Percentiles rank a stretch among this genome's conserved stretches.
These are phyloP conservation scores for Metschnikowia gruessii DNA, from an alignment of 805 yeast species.

Conservation along the genomic window DNA sequence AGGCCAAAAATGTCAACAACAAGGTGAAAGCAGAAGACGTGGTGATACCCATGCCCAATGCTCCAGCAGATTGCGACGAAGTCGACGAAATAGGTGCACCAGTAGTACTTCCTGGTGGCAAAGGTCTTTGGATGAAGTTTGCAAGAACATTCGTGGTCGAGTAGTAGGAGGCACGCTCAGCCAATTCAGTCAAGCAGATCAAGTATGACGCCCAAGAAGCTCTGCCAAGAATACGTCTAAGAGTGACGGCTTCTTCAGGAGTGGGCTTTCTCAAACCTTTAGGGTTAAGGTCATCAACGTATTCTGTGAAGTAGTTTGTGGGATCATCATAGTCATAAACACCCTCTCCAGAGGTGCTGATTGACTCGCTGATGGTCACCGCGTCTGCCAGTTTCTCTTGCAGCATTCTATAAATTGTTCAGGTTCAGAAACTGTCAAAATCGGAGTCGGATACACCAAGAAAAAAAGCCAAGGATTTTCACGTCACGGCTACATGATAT, in stretches of 20 bases:
- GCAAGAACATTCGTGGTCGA: conserved; percentile 44
- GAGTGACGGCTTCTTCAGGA: conserved; percentile 22
- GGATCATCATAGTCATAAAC: conserved; percentile 16
- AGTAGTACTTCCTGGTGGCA: conserved; percentile 48
- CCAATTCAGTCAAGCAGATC: conserved; percentile 46
- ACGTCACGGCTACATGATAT: neutral
- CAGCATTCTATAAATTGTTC: neutral
- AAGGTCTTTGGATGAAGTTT: conserved; percentile 51
- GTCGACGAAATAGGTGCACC: conserved; percentile 35
- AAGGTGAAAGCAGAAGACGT: conserved; percentile 47
- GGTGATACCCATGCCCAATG: conserved; percentile 45
- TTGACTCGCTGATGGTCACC: conserved; percentile 1
- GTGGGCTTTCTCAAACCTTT: conserved; percentile 38
- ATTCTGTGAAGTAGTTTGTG: conserved; percentile 22
- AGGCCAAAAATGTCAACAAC: conserved; percentile 48
- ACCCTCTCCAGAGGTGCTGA: conserved; percentile 10
- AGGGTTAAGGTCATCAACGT: conserved; percentile 35
- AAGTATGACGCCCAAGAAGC: conserved; percentile 50
- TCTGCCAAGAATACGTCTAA: conserved; percentile 42
- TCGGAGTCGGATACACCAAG: neutral
- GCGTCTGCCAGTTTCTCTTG: neutral
- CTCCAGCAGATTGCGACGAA: conserved; percentile 46
- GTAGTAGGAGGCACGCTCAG: conserved; percentile 55
- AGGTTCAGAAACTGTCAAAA: neutral
- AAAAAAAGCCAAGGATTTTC: too few species aligned